Conservation (phyloP, 1,139 yeast genomes). For the Diutina catenulata region DNA sequence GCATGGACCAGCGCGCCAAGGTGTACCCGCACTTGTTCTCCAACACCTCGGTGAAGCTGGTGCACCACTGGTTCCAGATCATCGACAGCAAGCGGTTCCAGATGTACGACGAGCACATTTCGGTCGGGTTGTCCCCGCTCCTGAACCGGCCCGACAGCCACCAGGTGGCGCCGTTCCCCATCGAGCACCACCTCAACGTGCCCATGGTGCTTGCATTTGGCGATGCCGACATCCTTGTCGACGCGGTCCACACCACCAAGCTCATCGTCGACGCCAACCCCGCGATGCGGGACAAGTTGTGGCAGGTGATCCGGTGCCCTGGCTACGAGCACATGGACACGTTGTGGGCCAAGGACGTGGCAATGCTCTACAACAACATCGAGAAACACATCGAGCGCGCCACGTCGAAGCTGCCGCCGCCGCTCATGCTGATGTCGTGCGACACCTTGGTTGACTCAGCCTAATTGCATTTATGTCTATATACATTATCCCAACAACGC, state of each 20-base stretch:
- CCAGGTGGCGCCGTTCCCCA: constrained; percentile 47
- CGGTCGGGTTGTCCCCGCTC: constrained; percentile 9
- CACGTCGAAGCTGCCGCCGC: too few relatives aligned
- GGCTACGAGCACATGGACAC: constrained; percentile 28
- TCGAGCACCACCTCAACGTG: constrained; percentile 24
- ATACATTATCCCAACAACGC: neutral
- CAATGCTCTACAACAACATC: neutral
- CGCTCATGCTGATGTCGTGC: too few relatives aligned
- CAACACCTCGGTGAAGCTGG: constrained; percentile 32
- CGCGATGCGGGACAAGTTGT: constrained; percentile 14
- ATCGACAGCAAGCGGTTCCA: constrained; percentile 29
- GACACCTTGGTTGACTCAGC: too few relatives aligned
- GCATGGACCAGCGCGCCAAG: constrained; percentile 21
- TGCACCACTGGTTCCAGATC: constrained; percentile 39
- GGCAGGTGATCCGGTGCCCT: constrained; percentile 14
- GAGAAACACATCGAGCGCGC: neutral
- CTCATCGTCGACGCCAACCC: constrained; percentile 10
- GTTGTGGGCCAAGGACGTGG: constrained; percentile 21
- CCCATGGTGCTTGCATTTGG: constrained; percentile 31
- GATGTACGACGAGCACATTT: constrained; percentile 34
- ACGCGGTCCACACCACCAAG: constrained; percentile 18
- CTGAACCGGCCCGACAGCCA: constrained; percentile 14
- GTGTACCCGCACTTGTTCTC: constrained; percentile 40
- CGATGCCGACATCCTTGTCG: constrained; percentile 30
- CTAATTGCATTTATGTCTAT: too few relatives aligned